Conservation (phyloP, 148 eudicot species). For the Rhododendron molle region DNA sequence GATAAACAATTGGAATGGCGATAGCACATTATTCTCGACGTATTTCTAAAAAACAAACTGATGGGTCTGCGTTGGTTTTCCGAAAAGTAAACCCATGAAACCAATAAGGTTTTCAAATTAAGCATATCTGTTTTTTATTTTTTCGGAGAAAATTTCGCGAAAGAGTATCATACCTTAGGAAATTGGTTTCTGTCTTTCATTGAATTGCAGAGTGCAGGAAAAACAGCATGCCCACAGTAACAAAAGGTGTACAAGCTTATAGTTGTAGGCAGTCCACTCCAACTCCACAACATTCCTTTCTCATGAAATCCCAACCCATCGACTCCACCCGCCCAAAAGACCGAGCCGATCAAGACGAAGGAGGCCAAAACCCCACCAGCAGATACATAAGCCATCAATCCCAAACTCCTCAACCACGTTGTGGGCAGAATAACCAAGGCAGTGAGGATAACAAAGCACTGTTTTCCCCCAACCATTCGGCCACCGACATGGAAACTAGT, state of each 20-base stretch:
- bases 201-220: slow-evolving; percentile 53
- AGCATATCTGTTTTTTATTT: too few relatives aligned
- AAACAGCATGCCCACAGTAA: slow-evolving; percentile 62
- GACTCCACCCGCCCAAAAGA: slow-evolving; percentile 42
- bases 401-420: slow-evolving; percentile 45
- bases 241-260: slow-evolving; percentile 56
- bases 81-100: too few relatives aligned
- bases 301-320: slow-evolving; percentile 55
- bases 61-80: too few relatives aligned
- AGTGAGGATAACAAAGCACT: slow-evolving; percentile 32
- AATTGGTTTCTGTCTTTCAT: slow-evolving; percentile 55
- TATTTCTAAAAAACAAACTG: too few relatives aligned
- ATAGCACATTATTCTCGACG: too few relatives aligned
- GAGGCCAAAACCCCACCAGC: slow-evolving; percentile 48
- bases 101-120: too few relatives aligned
- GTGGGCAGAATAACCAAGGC: slow-evolving; percentile 47
- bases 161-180: slow-evolving; percentile 33
- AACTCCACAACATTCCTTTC: slow-evolving; percentile 31
- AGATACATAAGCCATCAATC: slow-evolving; percentile 49
- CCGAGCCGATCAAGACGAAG: slow-evolving; percentile 27
- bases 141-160: too few relatives aligned
- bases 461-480: slow-evolving; percentile 25
- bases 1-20: too few relatives aligned
- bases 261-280: slow-evolving; percentile 46
- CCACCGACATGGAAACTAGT: slow-evolving; percentile 19